phyloP scores from a whole-genome alignment of 768 basidiomycete genomes.

The Scleroderma citrinum region DNA sequence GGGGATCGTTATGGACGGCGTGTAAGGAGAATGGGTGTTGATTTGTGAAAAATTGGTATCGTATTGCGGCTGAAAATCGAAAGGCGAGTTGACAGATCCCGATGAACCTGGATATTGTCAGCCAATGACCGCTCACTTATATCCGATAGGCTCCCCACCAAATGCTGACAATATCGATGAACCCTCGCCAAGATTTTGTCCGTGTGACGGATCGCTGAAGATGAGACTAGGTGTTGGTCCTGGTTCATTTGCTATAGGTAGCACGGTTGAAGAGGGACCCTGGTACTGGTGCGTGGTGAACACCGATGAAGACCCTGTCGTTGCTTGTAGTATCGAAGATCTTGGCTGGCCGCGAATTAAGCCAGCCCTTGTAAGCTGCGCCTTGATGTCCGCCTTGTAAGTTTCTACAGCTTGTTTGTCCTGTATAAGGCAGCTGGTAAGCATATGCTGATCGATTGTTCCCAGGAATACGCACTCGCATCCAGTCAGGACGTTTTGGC shows the following conservation, averaged over 20 bases:
- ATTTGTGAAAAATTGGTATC: conserved; percentile 25
- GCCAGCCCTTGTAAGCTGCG: conserved; percentile 68
- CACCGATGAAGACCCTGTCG: conserved; percentile 27
- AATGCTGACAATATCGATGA: conserved; percentile 24
- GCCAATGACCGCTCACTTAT: not conserved
- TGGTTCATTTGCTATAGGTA: conserved; percentile 17
- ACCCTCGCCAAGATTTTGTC: conserved; percentile 16
- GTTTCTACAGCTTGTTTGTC: conserved; percentile 77
- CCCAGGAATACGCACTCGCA: conserved; percentile 51
- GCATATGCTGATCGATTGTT: conserved; percentile 6
- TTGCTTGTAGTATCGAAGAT: conserved; percentile 41
- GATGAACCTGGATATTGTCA: conserved; percentile 18
- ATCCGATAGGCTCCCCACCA: conserved; percentile 12
- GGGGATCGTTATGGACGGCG: conserved; percentile 27
- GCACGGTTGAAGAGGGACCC: conserved; percentile 10
- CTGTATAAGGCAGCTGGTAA: conserved; percentile 33
- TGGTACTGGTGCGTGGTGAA: conserved; percentile 29
- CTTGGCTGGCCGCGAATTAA: conserved; percentile 81
- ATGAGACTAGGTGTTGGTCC: conserved; percentile 13
- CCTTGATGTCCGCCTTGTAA: conserved; percentile 82
- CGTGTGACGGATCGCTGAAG: conserved; percentile 15
- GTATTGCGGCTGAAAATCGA: conserved; percentile 21
- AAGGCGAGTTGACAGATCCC: conserved; percentile 25
- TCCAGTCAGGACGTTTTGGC: conserved; percentile 80
- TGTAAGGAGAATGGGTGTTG: conserved; percentile 27